Base-by-base conservation (phyloP, 176 grass and related monocot species). In the Pharus latifolius region DNA sequence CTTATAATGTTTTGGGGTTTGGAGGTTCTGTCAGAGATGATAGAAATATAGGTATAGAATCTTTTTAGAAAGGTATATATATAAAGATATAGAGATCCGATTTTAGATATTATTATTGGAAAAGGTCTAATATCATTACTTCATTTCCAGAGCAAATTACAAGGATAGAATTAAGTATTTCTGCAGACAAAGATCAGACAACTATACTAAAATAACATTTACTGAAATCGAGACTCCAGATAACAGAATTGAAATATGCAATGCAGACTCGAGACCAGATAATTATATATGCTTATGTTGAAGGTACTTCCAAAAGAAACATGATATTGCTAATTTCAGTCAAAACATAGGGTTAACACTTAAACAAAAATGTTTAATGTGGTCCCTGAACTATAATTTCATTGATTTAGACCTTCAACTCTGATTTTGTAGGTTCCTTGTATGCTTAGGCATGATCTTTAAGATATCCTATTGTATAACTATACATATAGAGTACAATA, bases 101-200 rank as follows among this genome's bases (percentile, higher is more conserved):
- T n/a, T n/a, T n/a, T n/a, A n/a, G n/a, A n/a, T n/a, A n/a, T n/a
- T n/a, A n/a, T n/a, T n/a, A n/a, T n/a, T n/a, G n/a, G n/a, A n/a
- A n/a, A n/a, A n/a, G n/a, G n/a, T n/a, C n/a, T n/a, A n/a, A n/a
- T n/a, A n/a, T n/a, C n/a, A n/a, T n/a, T n/a, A n/a, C n/a, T n/a
- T n/a, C n/a, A n/a, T n/a, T n/a, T n/a, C n/a, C n/a, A n/a, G n/a
- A 82, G 12, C 44, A 50, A 49, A 55, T 56, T 61, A 49, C 35
- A 41, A 12, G 9, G 42, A 13, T 43, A 13, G 4, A 44, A 62
- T 38, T 50, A 2, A 79, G 22, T 50, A 54, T 2, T 13, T 19
- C 3, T 52, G 27, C 50, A 41, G 15, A 65, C 49, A 55, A 59
- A 15, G 6, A 67, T 33, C 38, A 48, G 41, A 14, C 7, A 81